Conservation (phyloP, 2,329 filamentous ascomycete species). For the Paramyrothecium roridum region DNA sequence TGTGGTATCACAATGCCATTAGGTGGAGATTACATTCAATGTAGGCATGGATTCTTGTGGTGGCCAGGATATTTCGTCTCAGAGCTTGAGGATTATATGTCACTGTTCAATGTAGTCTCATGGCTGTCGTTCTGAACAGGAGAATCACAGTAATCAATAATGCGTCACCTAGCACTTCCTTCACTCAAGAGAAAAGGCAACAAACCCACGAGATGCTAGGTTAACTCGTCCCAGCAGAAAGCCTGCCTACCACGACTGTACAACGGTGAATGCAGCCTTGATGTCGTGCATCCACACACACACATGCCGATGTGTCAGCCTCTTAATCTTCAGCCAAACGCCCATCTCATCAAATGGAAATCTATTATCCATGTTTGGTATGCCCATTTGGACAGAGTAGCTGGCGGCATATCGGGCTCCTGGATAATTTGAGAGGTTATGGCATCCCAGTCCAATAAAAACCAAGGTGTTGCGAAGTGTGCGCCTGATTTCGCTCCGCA, state of each 20-base stretch:
- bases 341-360: slow-evolving; percentile 2
- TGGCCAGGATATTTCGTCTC: too few species aligned
- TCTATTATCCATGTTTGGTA: slow-evolving; percentile 1
- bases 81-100: too few species aligned
- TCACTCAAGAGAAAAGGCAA: background rate
- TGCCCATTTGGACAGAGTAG: background rate
- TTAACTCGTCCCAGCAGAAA: background rate
- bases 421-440: too few species aligned
- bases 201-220: background rate
- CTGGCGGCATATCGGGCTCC: too few species aligned
- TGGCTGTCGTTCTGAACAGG: too few species aligned
- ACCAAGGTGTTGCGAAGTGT: too few species aligned
- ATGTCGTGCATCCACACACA: background rate
- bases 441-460: too few species aligned
- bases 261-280: background rate
- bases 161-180: too few species aligned
- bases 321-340: background rate
- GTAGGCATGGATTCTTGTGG: too few species aligned
- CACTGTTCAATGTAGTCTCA: too few species aligned
- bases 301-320: background rate
- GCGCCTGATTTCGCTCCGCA: too few species aligned
- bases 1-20: background rate
- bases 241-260: background rate
- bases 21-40: background rate
- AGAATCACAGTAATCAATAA: too few species aligned